These are phyloP conservation scores for Lonicera japonica DNA, from an alignment of 129 eudicot species.

Conservation along the genomic window DNA sequence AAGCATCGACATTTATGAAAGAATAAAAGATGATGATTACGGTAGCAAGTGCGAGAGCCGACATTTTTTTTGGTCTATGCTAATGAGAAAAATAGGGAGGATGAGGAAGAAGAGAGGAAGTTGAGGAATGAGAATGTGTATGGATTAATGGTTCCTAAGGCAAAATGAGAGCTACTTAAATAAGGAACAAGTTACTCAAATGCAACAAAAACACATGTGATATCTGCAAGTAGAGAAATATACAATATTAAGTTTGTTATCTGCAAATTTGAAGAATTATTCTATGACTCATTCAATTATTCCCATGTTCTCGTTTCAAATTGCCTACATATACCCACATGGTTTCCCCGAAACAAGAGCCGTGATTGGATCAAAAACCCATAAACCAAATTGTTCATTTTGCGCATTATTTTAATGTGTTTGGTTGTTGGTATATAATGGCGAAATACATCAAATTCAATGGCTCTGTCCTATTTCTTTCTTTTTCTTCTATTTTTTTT, in stretches of 20 bases:
- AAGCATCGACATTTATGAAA: slow-evolving; percentile 32
- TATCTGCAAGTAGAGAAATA: slow-evolving; percentile 16
- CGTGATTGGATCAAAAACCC: slow-evolving; percentile 2
- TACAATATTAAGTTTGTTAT: slow-evolving; percentile 11
- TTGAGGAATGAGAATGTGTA: slow-evolving; percentile 5
- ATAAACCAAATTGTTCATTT: slow-evolving; percentile 1
- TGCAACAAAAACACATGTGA: slow-evolving; percentile 66
- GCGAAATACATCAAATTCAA: background rate
- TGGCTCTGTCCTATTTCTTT: background rate
- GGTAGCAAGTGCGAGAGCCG: slow-evolving; percentile 8
- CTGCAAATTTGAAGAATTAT: slow-evolving; percentile 19
- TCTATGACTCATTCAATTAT: slow-evolving; percentile 32
- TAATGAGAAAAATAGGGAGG: slow-evolving; percentile 3
- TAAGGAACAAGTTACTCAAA: slow-evolving; percentile 20
- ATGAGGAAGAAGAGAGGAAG: slow-evolving; percentile 18
- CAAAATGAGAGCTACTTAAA: slow-evolving; percentile 23
- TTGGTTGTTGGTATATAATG: slow-evolving; percentile 7
- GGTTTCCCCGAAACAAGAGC: slow-evolving; percentile 15
- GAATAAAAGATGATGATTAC: slow-evolving; percentile 20
- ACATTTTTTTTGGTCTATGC: slow-evolving; percentile 21
- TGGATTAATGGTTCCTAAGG: slow-evolving; percentile 16
- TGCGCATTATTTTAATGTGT: background rate
- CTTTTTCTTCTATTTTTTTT: too few relatives aligned
- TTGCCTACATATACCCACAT: slow-evolving; percentile 14
- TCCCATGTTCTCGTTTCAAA: slow-evolving; percentile 31